Base-by-base conservation (phyloP, 805 yeast genomes). In the Crinitomyces ghanaensis region DNA sequence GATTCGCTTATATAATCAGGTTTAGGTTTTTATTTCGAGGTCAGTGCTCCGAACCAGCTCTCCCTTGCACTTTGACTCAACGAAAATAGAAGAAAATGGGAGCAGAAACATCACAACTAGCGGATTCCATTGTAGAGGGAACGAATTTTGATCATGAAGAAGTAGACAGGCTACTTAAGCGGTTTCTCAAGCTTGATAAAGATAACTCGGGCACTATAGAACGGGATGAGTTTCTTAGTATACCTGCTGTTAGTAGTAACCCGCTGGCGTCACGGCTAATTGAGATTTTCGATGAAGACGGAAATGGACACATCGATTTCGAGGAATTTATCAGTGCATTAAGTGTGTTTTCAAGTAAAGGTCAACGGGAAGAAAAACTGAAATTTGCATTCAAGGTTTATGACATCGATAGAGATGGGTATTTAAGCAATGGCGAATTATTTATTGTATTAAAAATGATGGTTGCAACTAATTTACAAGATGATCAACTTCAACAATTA, bases 351-450 rank as follows among this genome's bases (percentile, higher is more conserved):
- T 80, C 94, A 33, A 78, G 86, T 3, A 77, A 81, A 48, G 82
- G 93, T 1, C 70, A 76, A 16, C 73, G 74, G 31, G 77, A 74
- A 35, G 96, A 84, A 44, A 88, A 85, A 56, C 66, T 88, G 38
- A 66, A 65, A 50, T 91, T 93, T 62, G 91, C 95, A 7, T 91
- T 91, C 60, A 81, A 77, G 49, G 84, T 91, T 13, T 91, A 91
- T 52, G 99, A 91, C 53, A 84, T 91, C 42, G 99, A 91, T 57
- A 68, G 84, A 36, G 99, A 91, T 53, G 98, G 98, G 0, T 85
- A 51, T 53, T 83, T 91, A 23, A 86, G 96, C 2, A 88, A 88
- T 52, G 99, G 98, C 16, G 99, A 91, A 58, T 57, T 91, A 36
- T 91, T 78, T 49, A 66, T 88, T 26, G 97, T 91, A 26, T 64